These are phyloP conservation scores for Ananas comosus DNA, from an alignment of 176 grass and related monocot genomes.

Conservation along the genomic window DNA sequence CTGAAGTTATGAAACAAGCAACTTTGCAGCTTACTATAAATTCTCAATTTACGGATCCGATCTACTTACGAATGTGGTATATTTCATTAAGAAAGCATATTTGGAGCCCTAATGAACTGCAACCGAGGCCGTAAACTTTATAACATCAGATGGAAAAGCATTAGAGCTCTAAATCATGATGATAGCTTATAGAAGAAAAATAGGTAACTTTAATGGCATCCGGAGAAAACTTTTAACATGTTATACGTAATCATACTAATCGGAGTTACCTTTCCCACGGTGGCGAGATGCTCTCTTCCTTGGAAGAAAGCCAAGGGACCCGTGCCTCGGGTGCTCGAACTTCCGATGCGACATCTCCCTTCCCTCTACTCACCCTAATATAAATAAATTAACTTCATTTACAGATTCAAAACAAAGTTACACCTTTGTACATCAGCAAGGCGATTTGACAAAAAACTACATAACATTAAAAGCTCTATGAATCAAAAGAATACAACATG, in stretches of 20 bases:
- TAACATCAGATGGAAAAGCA: too few relatives aligned
- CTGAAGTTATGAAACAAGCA: not conserved
- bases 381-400: not conserved
- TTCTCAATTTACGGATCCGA: too few relatives aligned
- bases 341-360: constrained; percentile 84
- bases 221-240: not conserved
- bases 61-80: too few relatives aligned
- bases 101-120: too few relatives aligned
- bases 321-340: constrained; percentile 98
- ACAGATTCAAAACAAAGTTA: not conserved
- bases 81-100: too few relatives aligned
- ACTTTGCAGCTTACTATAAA: not conserved
- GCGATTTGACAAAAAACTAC: not conserved
- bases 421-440: too few relatives aligned
- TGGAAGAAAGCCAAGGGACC: constrained; percentile 87
- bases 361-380: constrained; percentile 6
- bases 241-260: not conserved
- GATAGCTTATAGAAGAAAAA: too few relatives aligned
- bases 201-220: too few relatives aligned
- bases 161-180: too few relatives aligned
- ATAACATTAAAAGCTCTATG: too few relatives aligned
- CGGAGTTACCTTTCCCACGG: constrained; percentile 71
- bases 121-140: too few relatives aligned
- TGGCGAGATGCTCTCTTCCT: constrained; percentile 77
- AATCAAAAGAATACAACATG: too few relatives aligned